Base-by-base conservation (phyloP, 345 rosid genomes). In the Tarenaya hassleriana region DNA sequence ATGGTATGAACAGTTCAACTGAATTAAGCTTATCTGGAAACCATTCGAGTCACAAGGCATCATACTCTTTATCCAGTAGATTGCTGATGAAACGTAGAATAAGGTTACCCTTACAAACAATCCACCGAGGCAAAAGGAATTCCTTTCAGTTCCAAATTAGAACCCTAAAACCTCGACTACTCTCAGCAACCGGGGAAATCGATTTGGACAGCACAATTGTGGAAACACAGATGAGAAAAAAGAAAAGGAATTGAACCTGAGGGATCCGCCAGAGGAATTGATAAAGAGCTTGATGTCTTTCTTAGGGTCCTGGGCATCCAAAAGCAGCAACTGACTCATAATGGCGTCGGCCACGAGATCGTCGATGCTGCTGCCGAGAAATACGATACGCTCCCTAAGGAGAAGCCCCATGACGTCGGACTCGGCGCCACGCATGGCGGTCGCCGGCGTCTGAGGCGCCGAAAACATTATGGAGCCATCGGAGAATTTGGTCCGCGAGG, bases 221-320 rank as follows among this genome's bases (percentile, higher is more conserved):
- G 58, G 33, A 65, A 15, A 32, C 34, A 18, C n/a, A 68, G 32
- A 55, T 27, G 19, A 41, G 16, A 19, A 29, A 15, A 16, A 50
- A 18, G 38, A 37, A 33, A 20, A 9, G 27, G 32, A 37, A 31
- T 19, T 4, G 14, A 32, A 84, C 98, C 98, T 91, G 69, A 87
- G 83, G 46, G 98, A 87, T 1, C 98, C 98, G 19, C 98, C 98
- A 16, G 85, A 71, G 12, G 84, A 84, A 47, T 87, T 87, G 52
- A 91, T 58, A 60, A 91, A 84, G 67, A 91, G 95, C 46, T 85
- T 81, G 56, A 91, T 91, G 64, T 91, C 98, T 60, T 77, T 79
- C 21, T 79, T 82, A 39, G 80, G 88, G 52, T 91, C 95, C 74
- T 91, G 89, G 62, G 96, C 95, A 55, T 91, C 98, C 60, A 91